phyloP scores from a whole-genome alignment of 164 flowering plant genomes.

The Amborella trichopoda region DNA sequence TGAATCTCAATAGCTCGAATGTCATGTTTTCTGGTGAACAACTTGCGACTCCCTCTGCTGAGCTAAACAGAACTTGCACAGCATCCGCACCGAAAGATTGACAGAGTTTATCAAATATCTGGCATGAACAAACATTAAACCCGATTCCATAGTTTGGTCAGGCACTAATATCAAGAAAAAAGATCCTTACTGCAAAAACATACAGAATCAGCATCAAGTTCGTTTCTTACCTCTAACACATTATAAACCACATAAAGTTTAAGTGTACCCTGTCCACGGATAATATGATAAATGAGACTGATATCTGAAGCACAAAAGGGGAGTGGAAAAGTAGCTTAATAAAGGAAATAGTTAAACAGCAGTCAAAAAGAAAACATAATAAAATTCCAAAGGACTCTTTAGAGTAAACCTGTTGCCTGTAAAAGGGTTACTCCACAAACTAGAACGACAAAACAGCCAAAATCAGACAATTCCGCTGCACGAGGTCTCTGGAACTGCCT shows the following conservation, averaged over 20 bases:
- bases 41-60: slow-evolving; percentile 80
- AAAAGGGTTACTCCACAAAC: slow-evolving; percentile 58
- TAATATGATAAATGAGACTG: slow-evolving; percentile 97
- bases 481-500: slow-evolving; percentile 88
- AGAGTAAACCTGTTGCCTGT: slow-evolving; percentile 56
- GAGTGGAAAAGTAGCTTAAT: not conserved
- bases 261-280: slow-evolving; percentile 96
- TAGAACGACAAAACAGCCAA: slow-evolving; percentile 70
- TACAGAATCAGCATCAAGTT: not conserved
- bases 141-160: too few relatives aligned
- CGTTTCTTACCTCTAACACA: slow-evolving; percentile 73
- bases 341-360: not conserved
- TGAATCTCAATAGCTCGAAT: slow-evolving; percentile 60
- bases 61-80: slow-evolving; percentile 63
- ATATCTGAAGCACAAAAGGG: slow-evolving; percentile 47
- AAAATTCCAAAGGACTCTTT: not conserved
- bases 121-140: slow-evolving; percentile 12
- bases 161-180: too few relatives aligned
- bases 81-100: slow-evolving; percentile 91
- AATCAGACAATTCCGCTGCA: slow-evolving; percentile 78
- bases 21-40: slow-evolving; percentile 44
- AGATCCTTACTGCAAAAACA: not conserved
- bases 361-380: not conserved
- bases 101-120: slow-evolving; percentile 94
- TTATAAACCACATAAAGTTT: slow-evolving; percentile 97